These are phyloP conservation scores for Spiraea crenata DNA, from an alignment of 331 rosid species.

Conservation along the genomic window DNA sequence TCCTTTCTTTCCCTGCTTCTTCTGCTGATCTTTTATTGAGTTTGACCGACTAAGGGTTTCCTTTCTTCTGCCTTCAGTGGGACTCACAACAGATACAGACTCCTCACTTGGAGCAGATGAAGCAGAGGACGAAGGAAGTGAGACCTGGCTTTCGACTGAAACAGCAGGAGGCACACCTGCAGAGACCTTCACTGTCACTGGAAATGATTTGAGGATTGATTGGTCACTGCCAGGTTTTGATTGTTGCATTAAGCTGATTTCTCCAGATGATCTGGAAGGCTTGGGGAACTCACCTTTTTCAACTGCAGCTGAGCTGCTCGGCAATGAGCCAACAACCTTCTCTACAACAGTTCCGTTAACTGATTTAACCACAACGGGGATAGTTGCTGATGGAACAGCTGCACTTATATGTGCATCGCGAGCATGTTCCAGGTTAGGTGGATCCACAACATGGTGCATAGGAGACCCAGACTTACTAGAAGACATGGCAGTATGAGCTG, in stretches of 20 bases:
- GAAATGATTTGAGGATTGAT: conserved; percentile 26
- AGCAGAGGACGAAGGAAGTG: conserved; percentile 27
- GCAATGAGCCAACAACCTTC: conserved; percentile 36
- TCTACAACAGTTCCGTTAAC: conserved; percentile 38
- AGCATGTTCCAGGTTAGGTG: conserved; percentile 44
- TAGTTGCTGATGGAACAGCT: conserved; percentile 36
- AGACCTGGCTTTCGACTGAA: conserved; percentile 34
- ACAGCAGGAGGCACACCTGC: conserved; percentile 24
- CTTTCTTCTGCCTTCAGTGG: conserved; percentile 37
- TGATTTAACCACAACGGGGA: conserved; percentile 45
- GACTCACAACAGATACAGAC: conserved; percentile 32
- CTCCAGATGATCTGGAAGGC: conserved; percentile 38
- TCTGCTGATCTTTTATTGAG: conserved; percentile 62
- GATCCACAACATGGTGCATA: conserved; percentile 40
- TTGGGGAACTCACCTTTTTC: conserved; percentile 48
- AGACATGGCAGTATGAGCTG: conserved; percentile 39
- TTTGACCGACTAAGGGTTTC: conserved; percentile 54
- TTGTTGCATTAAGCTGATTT: conserved; percentile 25
- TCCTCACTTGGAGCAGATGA: conserved; percentile 32
- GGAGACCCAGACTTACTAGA: conserved; percentile 48
- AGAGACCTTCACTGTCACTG: conserved; percentile 27
- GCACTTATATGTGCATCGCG: conserved; percentile 40
- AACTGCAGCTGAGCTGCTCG: conserved; percentile 30
- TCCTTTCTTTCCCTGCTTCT: conserved; percentile 52
- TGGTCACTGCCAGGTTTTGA: conserved; percentile 40